Evolutionary conservation across 2,329 filamentous ascomycete genomes (phyloP), one percentile per base, ranked within the genome.

Genomic region (Camillea tinctor): DNA sequence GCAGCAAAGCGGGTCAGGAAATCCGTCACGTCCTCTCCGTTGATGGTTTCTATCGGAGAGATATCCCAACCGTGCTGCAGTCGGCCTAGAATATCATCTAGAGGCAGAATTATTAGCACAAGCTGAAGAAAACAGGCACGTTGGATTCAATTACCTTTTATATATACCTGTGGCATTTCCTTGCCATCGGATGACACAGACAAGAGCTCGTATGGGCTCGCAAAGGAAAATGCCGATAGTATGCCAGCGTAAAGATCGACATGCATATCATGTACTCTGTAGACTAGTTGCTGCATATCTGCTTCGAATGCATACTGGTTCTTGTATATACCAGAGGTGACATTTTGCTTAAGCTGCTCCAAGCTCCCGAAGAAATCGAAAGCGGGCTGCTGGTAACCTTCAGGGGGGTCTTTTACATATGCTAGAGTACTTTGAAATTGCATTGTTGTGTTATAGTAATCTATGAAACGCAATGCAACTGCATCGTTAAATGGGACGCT

Each of bases 401-500:
- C 56, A 1, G 76, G 76, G 0, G 78, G 78, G 23, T 72, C 65
- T 48, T 75, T 74, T 17, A 80, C 71, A 58, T 75, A 79, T 15
- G 73, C 71, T 8, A 79, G 63, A 1, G 78, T 79, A 58, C 72
- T 77, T 52, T 81, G 78, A 51, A 79, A 79, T 54, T 79, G 75
- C 1, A 82, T 54, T 0, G 77, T 80, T 17, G 76, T 72, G 60
- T 79, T 79, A 56, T 75, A 76, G 60, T 82, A 81, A 6, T 74
- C 61, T 4, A 82, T 59, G 58, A 82, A 79, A 1, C 76, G 69
- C 5, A 72, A 66, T 1, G 79, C 79, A 1, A 79, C 75, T 6
- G 75, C 78, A 3, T 72, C 23, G 55, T 79, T 75, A 64, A 83
- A 80, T 0, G 81, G 79, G 6, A 81, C 76, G 22, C 69, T 77